These are phyloP conservation scores for Dichomitus squalens DNA, from an alignment of 1,284 basidiomycete species.

Conservation along the genomic window DNA sequence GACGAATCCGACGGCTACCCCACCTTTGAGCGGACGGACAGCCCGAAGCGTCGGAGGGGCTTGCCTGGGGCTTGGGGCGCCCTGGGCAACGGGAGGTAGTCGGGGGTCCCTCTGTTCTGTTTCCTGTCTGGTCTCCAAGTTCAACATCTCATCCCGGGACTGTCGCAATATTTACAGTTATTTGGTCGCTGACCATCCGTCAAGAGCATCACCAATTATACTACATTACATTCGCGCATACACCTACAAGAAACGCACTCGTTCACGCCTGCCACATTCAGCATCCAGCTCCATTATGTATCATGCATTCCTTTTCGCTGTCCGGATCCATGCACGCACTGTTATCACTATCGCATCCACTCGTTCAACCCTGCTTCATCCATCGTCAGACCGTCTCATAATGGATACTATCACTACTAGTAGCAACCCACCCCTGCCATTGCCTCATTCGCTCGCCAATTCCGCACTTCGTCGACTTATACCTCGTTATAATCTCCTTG, in stretches of 20 bases:
- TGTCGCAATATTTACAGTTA: not conserved
- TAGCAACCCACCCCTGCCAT: not conserved
- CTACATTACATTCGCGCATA: conserved; percentile 4
- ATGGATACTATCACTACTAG: not conserved
- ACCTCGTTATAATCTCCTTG: conserved; percentile 6
- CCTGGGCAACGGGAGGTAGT: conserved; percentile 18
- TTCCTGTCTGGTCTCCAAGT: not conserved
- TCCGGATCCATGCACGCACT: conserved; percentile 3
- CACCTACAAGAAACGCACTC: not conserved
- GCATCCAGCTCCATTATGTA: conserved; percentile 3
- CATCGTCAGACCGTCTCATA: not conserved
- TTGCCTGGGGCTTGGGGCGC: conserved; percentile 30
- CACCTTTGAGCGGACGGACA: conserved; percentile 25
- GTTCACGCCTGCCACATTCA: not conserved
- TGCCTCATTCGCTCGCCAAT: not conserved
- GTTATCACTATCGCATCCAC: not conserved
- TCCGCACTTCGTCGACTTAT: not conserved
- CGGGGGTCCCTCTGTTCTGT: not conserved
- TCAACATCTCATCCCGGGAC: not conserved
- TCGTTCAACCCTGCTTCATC: not conserved
- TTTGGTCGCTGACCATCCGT: not conserved
- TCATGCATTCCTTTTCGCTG: conserved; percentile 2
- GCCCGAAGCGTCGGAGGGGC: conserved; percentile 26
- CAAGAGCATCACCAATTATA: not conserved
- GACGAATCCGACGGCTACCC: conserved; percentile 27